A percentile compares a stretch with the other conserved stretches of the same genome.
These are phyloP conservation scores for Lonicera japonica DNA, from an alignment of 129 eudicot genomes.

Conservation along the genomic window DNA sequence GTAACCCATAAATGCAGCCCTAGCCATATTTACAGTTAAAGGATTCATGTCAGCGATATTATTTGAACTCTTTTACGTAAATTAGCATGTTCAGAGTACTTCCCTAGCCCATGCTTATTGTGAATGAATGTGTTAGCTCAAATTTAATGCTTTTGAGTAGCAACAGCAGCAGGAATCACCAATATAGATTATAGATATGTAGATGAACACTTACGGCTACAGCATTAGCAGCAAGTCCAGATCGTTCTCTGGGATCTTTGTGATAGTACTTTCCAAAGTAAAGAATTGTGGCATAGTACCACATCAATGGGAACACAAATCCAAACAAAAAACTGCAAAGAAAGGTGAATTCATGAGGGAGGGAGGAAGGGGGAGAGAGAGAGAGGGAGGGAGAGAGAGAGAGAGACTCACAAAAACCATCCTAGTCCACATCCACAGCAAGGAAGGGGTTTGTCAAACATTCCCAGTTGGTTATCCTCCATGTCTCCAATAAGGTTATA, in stretches of 20 bases:
- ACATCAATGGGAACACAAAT: constrained; percentile 52
- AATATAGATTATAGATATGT: too few species aligned
- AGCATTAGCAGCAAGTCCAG: constrained; percentile 86
- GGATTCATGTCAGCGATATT: too few species aligned
- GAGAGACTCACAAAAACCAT: constrained; percentile 66
- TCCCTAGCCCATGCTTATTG: too few species aligned
- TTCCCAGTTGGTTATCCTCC: constrained; percentile 51
- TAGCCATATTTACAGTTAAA: too few species aligned
- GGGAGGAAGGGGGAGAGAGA: background rate
- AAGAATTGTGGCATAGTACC: constrained; percentile 75
- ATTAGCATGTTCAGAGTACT: too few species aligned
- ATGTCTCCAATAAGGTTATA: constrained; percentile 56
- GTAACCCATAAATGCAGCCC: too few species aligned
- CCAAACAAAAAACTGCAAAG: constrained; percentile 54
- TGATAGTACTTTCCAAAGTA: constrained; percentile 74
- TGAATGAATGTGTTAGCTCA: too few species aligned
- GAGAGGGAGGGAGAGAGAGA: background rate
- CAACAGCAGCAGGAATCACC: too few species aligned
- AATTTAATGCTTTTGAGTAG: too few species aligned
- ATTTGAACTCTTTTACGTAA: too few species aligned
- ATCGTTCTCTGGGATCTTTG: constrained; percentile 85
- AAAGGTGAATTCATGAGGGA: too few species aligned
- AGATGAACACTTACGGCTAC: constrained; percentile 41
- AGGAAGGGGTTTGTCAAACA: constrained; percentile 66
- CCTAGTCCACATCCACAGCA: constrained; percentile 89